A percentile compares a stretch with the other conserved stretches of the same genome.
phyloP scores from a whole-genome alignment of 768 basidiomycete genomes.

The Auriscalpium orientale region DNA sequence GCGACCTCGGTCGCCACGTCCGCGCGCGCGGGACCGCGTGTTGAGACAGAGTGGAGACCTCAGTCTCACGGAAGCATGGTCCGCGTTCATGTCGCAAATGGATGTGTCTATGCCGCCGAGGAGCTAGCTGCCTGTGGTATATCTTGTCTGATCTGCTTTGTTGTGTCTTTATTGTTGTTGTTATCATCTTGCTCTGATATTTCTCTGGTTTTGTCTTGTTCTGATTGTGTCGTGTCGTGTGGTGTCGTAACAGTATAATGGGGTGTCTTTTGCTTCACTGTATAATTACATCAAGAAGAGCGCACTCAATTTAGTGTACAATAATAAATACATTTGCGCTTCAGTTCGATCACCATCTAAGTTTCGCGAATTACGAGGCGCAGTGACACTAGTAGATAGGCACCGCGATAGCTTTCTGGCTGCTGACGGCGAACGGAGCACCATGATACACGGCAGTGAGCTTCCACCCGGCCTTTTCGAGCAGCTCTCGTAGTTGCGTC shows the following conservation, averaged over 20 bases:
- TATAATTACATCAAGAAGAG: too few species aligned
- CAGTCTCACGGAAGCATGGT: conserved; percentile 10
- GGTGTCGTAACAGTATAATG: neutral
- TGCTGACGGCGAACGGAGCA: neutral
- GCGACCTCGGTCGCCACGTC: neutral
- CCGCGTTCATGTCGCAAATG: conserved; percentile 9
- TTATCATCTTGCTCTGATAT: neutral
- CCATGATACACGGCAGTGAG: neutral
- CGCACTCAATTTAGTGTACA: too few species aligned
- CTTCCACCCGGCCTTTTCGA: neutral
- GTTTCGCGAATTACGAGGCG: too few species aligned
- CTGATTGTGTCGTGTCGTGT: neutral
- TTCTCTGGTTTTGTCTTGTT: neutral
- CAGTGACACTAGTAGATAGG: neutral
- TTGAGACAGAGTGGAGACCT: conserved; percentile 10
- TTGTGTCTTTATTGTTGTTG: neutral
- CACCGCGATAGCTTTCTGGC: neutral
- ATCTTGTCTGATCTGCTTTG: neutral
- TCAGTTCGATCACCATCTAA: too few species aligned
- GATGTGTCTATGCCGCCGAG: neutral
- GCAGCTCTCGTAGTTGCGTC: neutral
- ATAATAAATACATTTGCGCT: too few species aligned
- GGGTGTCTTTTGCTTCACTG: too few species aligned
- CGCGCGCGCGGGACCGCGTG: conserved; percentile 3
- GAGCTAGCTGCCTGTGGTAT: neutral